Conservation (phyloP, 139 green algal genomes). For the Coelastrella sp. region DNA sequence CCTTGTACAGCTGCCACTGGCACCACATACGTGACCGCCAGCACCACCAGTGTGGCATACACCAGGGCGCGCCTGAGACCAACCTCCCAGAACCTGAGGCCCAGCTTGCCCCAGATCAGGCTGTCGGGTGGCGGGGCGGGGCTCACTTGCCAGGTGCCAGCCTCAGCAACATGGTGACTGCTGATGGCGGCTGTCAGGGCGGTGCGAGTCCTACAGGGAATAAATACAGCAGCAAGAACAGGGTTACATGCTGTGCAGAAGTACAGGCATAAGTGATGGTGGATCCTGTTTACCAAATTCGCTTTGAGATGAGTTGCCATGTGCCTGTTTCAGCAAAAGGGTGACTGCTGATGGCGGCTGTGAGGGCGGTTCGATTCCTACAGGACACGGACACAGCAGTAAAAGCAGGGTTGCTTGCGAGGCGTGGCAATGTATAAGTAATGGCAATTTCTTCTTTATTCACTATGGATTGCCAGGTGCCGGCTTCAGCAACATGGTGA, state of each 20-base stretch:
- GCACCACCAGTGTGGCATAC: constrained; percentile 41
- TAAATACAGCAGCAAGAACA: too few species aligned
- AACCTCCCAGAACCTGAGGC: constrained; percentile 61
- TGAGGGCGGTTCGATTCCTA: background rate
- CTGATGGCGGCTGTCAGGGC: constrained; percentile 32
- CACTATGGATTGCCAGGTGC: background rate
- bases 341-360: too few species aligned
- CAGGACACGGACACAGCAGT: background rate
- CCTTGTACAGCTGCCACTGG: constrained; percentile 28
- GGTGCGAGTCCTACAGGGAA: too few species aligned
- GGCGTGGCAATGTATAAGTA: background rate
- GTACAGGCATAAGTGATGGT: too few species aligned
- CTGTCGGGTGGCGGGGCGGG: constrained; percentile 4
- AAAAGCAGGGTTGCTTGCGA: background rate
- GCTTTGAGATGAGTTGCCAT: too few species aligned
- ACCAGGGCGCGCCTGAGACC: constrained; percentile 9
- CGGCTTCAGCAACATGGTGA: constrained; percentile 31
- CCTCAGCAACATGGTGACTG: constrained; percentile 31
- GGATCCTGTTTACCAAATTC: too few species aligned
- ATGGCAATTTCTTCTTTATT: too few species aligned
- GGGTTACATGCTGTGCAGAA: too few species aligned
- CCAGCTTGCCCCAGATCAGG: constrained; percentile 69
- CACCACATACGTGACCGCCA: constrained; percentile 59
- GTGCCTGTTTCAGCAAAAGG: too few species aligned
- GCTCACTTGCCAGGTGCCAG: background rate